Evolutionary conservation across 768 basidiomycete genomes (phyloP).

Genomic region (Galerina sulciceps): DNA sequence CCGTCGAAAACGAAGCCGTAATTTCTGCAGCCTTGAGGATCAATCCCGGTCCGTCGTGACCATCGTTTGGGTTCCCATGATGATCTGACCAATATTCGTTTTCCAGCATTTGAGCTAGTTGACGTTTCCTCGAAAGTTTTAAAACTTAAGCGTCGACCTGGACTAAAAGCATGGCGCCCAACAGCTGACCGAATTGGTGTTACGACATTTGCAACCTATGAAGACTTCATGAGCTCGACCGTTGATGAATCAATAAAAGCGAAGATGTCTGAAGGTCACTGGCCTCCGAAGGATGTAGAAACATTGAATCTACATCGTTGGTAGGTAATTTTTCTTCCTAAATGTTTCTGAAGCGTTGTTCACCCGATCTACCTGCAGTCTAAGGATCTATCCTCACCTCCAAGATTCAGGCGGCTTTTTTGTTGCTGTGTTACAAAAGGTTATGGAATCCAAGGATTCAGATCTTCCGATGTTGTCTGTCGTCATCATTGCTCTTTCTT

Average conservation of each 20-base stretch:
- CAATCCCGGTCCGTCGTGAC: constrained; percentile 58
- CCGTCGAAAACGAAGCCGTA: constrained; percentile 97
- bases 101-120: constrained; percentile 73
- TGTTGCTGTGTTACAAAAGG: constrained; percentile 83
- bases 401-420: constrained; percentile 99
- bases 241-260: constrained; percentile 53
- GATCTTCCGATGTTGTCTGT: background rate
- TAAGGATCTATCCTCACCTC: constrained; percentile 92
- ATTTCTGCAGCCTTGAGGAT: constrained; percentile 80
- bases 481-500: background rate
- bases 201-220: constrained; percentile 61
- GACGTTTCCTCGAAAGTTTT: constrained; percentile 78
- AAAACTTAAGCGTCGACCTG: constrained; percentile 73
- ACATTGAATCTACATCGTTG: constrained; percentile 71
- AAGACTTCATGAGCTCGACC: constrained; percentile 57
- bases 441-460: background rate
- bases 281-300: constrained; percentile 74
- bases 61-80: background rate
- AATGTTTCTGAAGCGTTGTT: background rate
- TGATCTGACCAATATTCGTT: background rate
- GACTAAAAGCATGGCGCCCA: constrained; percentile 80
- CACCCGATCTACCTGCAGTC: constrained; percentile 41
- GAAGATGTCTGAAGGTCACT: constrained; percentile 75
- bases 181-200: constrained; percentile 59
- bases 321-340: constrained; percentile 42